phyloP scores from a whole-genome alignment of 768 basidiomycete species.

The Cytidiella melzeri region DNA sequence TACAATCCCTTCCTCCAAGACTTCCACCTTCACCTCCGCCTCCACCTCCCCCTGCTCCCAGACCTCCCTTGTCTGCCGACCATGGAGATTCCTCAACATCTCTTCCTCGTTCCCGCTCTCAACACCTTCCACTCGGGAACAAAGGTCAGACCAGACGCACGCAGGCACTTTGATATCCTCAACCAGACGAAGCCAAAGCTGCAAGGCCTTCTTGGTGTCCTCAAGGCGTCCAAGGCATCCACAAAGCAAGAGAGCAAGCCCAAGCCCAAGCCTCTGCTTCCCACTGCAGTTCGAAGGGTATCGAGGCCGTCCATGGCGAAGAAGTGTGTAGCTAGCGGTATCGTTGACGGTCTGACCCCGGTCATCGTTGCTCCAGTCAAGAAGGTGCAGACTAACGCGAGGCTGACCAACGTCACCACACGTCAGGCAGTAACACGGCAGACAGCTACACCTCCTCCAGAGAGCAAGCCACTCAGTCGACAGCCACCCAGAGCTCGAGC shows the following conservation, averaged over 20 bases:
- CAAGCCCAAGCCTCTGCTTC: background rate
- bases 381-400: no score
- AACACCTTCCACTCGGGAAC: background rate
- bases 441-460: background rate
- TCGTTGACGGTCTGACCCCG: no score
- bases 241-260: background rate
- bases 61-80: background rate
- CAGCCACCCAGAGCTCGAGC: background rate
- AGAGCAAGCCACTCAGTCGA: background rate
- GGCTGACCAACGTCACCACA: background rate
- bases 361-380: no score
- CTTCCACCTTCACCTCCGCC: background rate
- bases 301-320: background rate
- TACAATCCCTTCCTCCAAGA: background rate
- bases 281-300: background rate
- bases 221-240: background rate
- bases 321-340: background rate
- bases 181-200: background rate
- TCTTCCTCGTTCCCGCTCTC: background rate
- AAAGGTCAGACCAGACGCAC: background rate
- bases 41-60: background rate
- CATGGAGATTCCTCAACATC: background rate
- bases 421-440: background rate
- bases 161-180: background rate
- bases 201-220: background rate